A percentile compares a stretch with the other conserved stretches of the same genome.
These are phyloP conservation scores for Nothophoma quercina DNA, from an alignment of 2,329 filamentous ascomycete species.

Conservation along the genomic window DNA sequence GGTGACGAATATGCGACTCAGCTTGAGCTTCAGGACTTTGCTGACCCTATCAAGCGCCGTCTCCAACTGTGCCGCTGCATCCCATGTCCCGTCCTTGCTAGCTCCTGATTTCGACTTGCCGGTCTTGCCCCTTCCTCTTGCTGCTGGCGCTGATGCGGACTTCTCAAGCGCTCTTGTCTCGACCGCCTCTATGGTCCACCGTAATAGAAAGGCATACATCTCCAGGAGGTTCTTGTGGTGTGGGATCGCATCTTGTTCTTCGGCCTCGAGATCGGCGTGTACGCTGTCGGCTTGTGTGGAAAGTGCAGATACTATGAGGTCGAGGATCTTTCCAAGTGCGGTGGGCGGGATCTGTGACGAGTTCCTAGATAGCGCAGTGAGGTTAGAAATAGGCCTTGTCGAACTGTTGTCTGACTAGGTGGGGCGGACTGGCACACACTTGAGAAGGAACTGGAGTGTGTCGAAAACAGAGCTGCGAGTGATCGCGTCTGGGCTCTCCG, in stretches of 20 bases:
- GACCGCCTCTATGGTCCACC: constrained; percentile 95
- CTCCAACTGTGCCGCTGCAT: constrained; percentile 87
- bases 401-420: constrained; percentile 31
- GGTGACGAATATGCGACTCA: constrained; percentile 91
- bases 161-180: constrained; percentile 95
- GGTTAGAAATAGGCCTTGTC: constrained; percentile 57
- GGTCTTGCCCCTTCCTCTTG: constrained; percentile 75
- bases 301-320: constrained; percentile 85
- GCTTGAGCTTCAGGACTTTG: constrained; percentile 91
- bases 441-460: constrained; percentile 92
- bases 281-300: constrained; percentile 85
- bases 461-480: constrained; percentile 82
- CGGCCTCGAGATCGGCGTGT: constrained; percentile 84
- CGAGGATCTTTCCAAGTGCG: constrained; percentile 89
- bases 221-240: constrained; percentile 93
- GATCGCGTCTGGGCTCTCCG: constrained; percentile 89
- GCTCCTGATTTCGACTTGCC: constrained; percentile 70
- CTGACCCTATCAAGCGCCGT: constrained; percentile 92
- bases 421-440: constrained; percentile 76
- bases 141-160: constrained; percentile 73
- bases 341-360: constrained; percentile 79
- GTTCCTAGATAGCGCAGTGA: constrained; percentile 76
- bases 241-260: constrained; percentile 80
- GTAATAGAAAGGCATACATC: constrained; percentile 90
- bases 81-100: constrained; percentile 80